Evolutionary conservation across 225 moss, liverwort and hornwort species (phyloP).

Genomic region (Sphagnum tenellum): DNA sequence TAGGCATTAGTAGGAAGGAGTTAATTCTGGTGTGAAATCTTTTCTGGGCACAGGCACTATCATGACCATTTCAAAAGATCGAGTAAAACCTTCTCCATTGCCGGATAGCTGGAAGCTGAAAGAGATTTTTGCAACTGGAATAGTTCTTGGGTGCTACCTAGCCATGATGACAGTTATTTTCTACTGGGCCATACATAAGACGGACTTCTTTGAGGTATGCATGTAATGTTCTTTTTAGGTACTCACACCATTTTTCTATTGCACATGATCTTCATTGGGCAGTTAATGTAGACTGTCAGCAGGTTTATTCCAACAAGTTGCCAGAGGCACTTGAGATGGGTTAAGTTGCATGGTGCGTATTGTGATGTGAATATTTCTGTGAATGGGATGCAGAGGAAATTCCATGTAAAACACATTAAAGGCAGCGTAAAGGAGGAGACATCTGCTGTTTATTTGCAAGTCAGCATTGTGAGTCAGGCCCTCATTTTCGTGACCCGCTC

Average conservation of each 20-base stretch:
- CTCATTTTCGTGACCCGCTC: constrained; percentile 49
- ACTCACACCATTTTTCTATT: too few species aligned
- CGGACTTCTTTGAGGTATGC: constrained; percentile 35
- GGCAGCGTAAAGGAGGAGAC: constrained; percentile 4
- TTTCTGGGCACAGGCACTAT: constrained; percentile 41
- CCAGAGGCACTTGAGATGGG: too few species aligned
- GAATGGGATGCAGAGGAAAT: constrained; percentile 13
- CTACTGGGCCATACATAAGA: constrained; percentile 43
- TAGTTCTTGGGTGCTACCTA: constrained; percentile 56
- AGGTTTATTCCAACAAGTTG: too few species aligned
- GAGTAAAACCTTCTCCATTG: constrained; percentile 69
- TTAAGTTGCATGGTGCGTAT: too few species aligned
- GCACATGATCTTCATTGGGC: too few species aligned
- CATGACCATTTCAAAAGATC: constrained; percentile 88
- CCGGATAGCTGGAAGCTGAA: constrained; percentile 73
- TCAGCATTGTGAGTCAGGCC: constrained; percentile 49
- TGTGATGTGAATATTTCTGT: too few species aligned
- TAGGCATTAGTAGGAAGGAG: too few species aligned
- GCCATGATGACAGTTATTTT: constrained; percentile 67
- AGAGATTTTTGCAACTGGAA: constrained; percentile 62
- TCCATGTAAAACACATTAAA: constrained; percentile 24
- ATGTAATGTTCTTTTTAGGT: too few species aligned
- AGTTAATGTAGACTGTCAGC: too few species aligned
- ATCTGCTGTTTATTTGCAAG: constrained; percentile 45
- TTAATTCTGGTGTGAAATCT: background rate